Conservation (phyloP, 2,329 filamentous ascomycete species). For the Gnomoniopsis sp. region DNA sequence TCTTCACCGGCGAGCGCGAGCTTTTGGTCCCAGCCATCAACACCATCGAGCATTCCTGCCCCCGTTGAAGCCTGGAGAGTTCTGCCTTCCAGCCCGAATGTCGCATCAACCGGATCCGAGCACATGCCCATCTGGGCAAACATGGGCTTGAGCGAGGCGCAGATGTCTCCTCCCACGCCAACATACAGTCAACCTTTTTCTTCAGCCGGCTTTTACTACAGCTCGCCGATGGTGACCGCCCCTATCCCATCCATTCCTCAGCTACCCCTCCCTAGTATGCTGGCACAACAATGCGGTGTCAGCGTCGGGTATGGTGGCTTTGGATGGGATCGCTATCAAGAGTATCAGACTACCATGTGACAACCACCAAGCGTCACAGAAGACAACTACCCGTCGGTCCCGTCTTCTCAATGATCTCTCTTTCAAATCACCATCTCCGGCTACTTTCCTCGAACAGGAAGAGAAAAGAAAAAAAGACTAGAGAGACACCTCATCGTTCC, state of each 20-base stretch:
- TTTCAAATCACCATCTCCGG: conserved; percentile 20
- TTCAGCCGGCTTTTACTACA: conserved; percentile 74
- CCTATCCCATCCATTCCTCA: conserved; percentile 57
- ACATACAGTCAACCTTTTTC: conserved; percentile 77
- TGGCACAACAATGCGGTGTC: conserved; percentile 80
- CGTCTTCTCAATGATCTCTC: conserved; percentile 38
- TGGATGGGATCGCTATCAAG: conserved; percentile 80
- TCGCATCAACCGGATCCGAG: conserved; percentile 68
- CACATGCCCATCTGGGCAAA: conserved; percentile 71
- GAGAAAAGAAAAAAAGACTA: conserved; percentile 26
- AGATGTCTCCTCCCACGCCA: conserved; percentile 70
- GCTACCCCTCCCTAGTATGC: conserved; percentile 81
- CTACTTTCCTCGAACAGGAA: conserved; percentile 21
- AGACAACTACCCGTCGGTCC: conserved; percentile 45
- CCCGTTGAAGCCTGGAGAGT: conserved; percentile 88
- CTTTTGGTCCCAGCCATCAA: conserved; percentile 76
- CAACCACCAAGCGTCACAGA: conserved; percentile 51
- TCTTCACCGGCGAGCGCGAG: conserved; percentile 71
- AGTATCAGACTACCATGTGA: conserved; percentile 87
- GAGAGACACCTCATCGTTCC: conserved; percentile 32
- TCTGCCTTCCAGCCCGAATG: conserved; percentile 81
- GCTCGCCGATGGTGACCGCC: conserved; percentile 69
- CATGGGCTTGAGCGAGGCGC: conserved; percentile 70
- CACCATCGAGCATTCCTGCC: conserved; percentile 62
- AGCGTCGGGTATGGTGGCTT: conserved; percentile 73